A percentile compares a stretch with the other conserved stretches of the same genome.
Conservation (phyloP, 768 basidiomycete genomes). For the Dentipellis fragilis region DNA sequence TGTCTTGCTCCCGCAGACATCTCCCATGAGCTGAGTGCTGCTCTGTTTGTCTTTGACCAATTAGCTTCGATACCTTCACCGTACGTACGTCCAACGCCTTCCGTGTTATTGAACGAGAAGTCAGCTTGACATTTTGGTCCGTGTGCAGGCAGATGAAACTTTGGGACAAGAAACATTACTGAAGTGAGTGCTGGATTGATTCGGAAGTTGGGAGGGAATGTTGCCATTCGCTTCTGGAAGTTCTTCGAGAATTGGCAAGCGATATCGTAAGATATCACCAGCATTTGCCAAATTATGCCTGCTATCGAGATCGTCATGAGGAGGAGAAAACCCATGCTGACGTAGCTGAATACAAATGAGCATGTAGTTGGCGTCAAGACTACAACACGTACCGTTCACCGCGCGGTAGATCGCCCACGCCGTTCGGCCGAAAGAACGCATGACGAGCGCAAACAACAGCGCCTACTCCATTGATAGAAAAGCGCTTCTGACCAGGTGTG, state of each 20-base stretch:
- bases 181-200: background rate
- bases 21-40: background rate
- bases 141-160: conserved; percentile 19
- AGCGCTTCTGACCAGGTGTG: background rate
- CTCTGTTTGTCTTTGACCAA: background rate
- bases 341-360: background rate
- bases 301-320: background rate
- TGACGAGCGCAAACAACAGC: background rate
- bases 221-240: conserved; percentile 3
- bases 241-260: conserved; percentile 19
- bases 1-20: background rate
- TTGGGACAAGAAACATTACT: background rate
- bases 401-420: background rate
- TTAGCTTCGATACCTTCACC: too few relatives aligned
- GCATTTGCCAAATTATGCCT: too few relatives aligned
- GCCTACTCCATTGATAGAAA: background rate
- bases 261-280: conserved; percentile 17
- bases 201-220: background rate
- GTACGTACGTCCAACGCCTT: too few relatives aligned
- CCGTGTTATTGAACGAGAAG: conserved; percentile 11
- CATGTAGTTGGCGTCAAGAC: background rate
- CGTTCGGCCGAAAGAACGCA: background rate
- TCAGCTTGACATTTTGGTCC: conserved; percentile 15
- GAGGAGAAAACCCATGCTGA: background rate
- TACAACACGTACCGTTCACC: background rate